phyloP scores from a whole-genome alignment of 768 basidiomycete genomes.

The Leccinum variicolor region DNA sequence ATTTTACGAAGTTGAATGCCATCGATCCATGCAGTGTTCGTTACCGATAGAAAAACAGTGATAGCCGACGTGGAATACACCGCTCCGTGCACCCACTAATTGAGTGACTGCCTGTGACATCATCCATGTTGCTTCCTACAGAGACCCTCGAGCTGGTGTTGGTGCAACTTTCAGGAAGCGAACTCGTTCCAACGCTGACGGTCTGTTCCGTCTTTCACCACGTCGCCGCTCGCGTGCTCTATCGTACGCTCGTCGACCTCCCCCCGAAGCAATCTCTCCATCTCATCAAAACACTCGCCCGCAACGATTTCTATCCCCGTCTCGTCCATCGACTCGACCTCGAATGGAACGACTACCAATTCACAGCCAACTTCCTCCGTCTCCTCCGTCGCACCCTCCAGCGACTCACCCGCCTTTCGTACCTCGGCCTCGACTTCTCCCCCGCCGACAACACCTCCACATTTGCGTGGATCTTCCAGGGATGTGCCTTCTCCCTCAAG shows the following conservation, averaged over 20 bases:
- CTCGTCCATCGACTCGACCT: constrained; percentile 48
- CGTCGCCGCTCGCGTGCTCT: constrained; percentile 32
- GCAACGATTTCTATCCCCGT: constrained; percentile 33
- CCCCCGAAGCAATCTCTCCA: constrained; percentile 28
- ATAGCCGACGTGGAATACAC: too few relatives aligned
- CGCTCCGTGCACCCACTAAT: too few relatives aligned
- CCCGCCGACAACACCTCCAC: constrained; percentile 27
- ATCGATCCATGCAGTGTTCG: too few relatives aligned
- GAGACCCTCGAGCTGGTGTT: constrained; percentile 37
- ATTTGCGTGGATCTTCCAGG: constrained; percentile 48
- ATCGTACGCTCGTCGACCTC: constrained; percentile 36
- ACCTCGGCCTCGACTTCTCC: constrained; percentile 51
- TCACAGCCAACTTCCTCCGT: constrained; percentile 47
- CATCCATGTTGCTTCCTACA: not conserved
- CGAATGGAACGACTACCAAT: constrained; percentile 34
- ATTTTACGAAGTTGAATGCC: too few relatives aligned
- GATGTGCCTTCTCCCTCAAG: constrained; percentile 42
- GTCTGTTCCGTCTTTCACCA: constrained; percentile 26
- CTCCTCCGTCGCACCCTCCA: constrained; percentile 46
- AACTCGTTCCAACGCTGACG: constrained; percentile 25
- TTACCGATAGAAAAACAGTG: too few relatives aligned
- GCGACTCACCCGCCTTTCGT: constrained; percentile 36
- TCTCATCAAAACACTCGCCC: constrained; percentile 41
- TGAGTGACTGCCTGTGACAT: too few relatives aligned
- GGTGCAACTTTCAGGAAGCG: constrained; percentile 20